Evolutionary conservation across 176 grass and related monocot species (phyloP).

Genomic region (Musa itinerans): DNA sequence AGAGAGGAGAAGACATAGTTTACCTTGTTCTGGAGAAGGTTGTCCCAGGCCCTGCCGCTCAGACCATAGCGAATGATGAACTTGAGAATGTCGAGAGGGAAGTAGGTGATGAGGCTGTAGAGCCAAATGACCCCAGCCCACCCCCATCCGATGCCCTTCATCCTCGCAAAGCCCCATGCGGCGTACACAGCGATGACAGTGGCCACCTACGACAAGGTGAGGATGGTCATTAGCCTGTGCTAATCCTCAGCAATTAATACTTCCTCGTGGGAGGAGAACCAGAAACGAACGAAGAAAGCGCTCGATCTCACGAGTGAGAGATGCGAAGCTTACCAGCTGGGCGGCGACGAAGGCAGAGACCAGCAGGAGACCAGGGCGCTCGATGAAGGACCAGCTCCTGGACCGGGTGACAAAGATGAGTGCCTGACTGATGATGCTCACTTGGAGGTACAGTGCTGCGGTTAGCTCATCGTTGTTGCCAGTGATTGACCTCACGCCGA

Average conservation of each 20-base stretch:
- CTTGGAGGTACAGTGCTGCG: slow-evolving; percentile 34
- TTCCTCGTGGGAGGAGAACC: neutral
- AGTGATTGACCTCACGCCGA: slow-evolving; percentile 58
- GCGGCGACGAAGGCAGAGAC: slow-evolving; percentile 50
- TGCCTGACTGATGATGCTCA: slow-evolving; percentile 38
- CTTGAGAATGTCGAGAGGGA: slow-evolving; percentile 16
- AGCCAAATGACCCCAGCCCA: slow-evolving; percentile 6
- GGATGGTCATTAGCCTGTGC: too few species aligned
- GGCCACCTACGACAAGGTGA: neutral
- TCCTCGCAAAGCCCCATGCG: slow-evolving; percentile 6
- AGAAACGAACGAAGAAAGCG: too few species aligned
- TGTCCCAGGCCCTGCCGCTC: slow-evolving; percentile 9
- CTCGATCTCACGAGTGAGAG: neutral
- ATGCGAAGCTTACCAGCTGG: slow-evolving; percentile 34
- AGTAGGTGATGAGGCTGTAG: slow-evolving; percentile 11
- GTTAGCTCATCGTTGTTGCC: slow-evolving; percentile 41
- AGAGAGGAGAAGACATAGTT: too few species aligned
- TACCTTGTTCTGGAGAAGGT: slow-evolving; percentile 14
- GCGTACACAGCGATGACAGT: slow-evolving; percentile 12
- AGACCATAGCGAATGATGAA: neutral
- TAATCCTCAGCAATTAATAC: too few species aligned
- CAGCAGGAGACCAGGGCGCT: slow-evolving; percentile 43
- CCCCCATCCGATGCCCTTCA: slow-evolving; percentile 8
- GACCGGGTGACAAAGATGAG: slow-evolving; percentile 47
- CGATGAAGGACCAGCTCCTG: slow-evolving; percentile 46